Conservation (phyloP, 2,329 filamentous ascomycete genomes). For the Neonectria magnoliae region DNA sequence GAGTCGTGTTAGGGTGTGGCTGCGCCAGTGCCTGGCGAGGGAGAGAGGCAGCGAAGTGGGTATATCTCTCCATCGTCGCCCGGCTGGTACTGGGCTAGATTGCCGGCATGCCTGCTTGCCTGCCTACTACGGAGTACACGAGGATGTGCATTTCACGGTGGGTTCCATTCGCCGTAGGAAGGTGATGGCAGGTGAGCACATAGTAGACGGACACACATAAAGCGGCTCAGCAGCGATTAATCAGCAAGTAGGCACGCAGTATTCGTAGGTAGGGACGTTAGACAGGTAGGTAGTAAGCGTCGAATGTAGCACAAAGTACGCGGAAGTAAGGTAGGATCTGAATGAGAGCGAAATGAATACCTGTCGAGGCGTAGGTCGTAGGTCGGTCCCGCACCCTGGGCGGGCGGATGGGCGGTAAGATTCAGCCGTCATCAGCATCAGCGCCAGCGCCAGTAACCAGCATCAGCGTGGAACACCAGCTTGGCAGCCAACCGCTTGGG, state of each 20-base stretch:
- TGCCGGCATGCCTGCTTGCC: not conserved
- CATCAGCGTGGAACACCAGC: not conserved
- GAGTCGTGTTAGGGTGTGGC: slow-evolving; percentile 17
- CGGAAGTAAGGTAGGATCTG: not conserved
- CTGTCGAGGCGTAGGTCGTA: not conserved
- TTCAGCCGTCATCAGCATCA: not conserved
- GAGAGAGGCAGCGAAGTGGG: not conserved
- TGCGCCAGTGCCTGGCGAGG: slow-evolving; percentile 2
- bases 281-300: too few species aligned
- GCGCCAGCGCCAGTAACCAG: too few species aligned
- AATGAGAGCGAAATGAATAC: not conserved
- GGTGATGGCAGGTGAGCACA: too few species aligned
- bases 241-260: too few species aligned
- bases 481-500: not conserved
- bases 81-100: slow-evolving; percentile 3
- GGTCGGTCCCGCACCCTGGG: not conserved
- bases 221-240: not conserved
- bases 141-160: not conserved
- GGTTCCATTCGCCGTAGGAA: not conserved
- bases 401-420: not conserved
- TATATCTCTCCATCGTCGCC: slow-evolving; percentile 10
- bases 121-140: not conserved
- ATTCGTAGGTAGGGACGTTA: too few species aligned
- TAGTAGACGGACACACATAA: slow-evolving; percentile 5
- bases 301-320: not conserved